A percentile compares a stretch with the other conserved stretches of the same genome.
phyloP scores from a whole-genome alignment of 371 early-diverging fungal species.

The Mortierella sp. region DNA sequence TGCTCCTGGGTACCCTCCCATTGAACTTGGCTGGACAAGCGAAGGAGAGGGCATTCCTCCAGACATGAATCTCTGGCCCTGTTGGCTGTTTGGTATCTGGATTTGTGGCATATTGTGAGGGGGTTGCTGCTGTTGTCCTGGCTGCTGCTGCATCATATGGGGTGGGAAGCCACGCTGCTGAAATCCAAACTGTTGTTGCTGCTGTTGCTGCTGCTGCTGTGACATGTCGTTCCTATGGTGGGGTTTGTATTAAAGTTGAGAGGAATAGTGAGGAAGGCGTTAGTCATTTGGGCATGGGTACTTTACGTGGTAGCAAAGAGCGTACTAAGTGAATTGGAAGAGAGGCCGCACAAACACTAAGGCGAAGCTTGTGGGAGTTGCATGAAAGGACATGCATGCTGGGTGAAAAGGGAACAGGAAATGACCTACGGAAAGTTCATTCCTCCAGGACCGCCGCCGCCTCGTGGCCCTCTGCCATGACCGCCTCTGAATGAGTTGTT shows the following conservation, averaged over 20 bases:
- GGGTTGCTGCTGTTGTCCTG: slow-evolving; percentile 24
- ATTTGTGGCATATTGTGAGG: slow-evolving; percentile 27
- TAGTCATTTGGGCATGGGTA: background rate
- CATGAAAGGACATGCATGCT: background rate
- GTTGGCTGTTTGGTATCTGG: slow-evolving; percentile 32
- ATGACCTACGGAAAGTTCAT: slow-evolving; percentile 45
- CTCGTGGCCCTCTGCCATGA: slow-evolving; percentile 48
- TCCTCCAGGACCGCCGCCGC: slow-evolving; percentile 41
- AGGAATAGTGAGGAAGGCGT: background rate
- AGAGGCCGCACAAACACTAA: background rate
- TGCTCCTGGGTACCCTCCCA: slow-evolving; percentile 39
- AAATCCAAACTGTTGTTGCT: slow-evolving; percentile 37
- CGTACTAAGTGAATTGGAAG: background rate
- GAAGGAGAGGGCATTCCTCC: slow-evolving; percentile 58
- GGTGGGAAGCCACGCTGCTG: slow-evolving; percentile 44
- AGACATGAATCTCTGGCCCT: slow-evolving; percentile 32
- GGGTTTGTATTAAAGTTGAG: background rate
- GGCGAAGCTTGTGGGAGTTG: background rate
- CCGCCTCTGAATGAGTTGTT: slow-evolving; percentile 38
- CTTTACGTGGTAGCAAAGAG: background rate
- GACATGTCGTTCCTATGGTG: slow-evolving; percentile 40
- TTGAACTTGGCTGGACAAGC: slow-evolving; percentile 31
- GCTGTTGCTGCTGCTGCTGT: slow-evolving; percentile 35
- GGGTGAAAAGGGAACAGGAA: background rate
- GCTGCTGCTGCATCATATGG: slow-evolving; percentile 32